These are phyloP conservation scores for Phaffia rhodozyma DNA, from an alignment of 1,284 basidiomycete genomes.

Conservation along the genomic window DNA sequence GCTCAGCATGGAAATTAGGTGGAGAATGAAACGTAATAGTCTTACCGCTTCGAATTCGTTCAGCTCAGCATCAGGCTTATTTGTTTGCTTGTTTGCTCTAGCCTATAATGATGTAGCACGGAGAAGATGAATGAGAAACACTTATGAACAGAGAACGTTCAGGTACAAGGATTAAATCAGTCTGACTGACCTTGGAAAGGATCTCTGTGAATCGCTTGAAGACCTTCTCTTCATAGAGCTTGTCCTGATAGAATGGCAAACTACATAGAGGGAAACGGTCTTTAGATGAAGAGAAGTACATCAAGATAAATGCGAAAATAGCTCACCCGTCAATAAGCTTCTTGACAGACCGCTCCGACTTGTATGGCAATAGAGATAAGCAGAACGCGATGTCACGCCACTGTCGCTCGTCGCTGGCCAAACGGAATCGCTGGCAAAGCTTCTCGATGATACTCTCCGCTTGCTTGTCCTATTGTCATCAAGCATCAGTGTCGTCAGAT, in stretches of 20 bases:
- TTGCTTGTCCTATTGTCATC: conserved; percentile 66
- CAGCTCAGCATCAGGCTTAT: conserved; percentile 76
- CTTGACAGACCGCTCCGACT: conserved; percentile 90
- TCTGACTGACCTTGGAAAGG: conserved; percentile 49
- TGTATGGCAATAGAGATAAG: conserved; percentile 86
- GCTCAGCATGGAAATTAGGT: not conserved
- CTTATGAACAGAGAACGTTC: not conserved
- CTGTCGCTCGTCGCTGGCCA: conserved; percentile 77
- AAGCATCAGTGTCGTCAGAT: too few relatives aligned
- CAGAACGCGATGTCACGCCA: conserved; percentile 98
- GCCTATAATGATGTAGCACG: conserved; percentile 40
- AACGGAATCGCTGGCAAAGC: conserved; percentile 83
- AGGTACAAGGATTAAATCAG: not conserved
- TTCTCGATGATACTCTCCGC: conserved; percentile 91
- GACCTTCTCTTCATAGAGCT: conserved; percentile 77
- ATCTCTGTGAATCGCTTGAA: conserved; percentile 81
- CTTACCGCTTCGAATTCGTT: conserved; percentile 74
- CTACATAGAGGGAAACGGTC: conserved; percentile 21
- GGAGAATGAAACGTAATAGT: conserved; percentile 20
- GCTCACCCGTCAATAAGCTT: conserved; percentile 76
- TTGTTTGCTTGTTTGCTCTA: conserved; percentile 69
- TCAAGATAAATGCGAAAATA: not conserved
- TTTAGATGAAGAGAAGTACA: not conserved
- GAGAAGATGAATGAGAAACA: not conserved
- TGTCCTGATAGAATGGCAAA: conserved; percentile 83